Percentiles rank a stretch among this genome's conserved stretches.
Evolutionary conservation across 495 filamentous ascomycete species (phyloP).

Genomic region (Astrothelium subdiscretum): DNA sequence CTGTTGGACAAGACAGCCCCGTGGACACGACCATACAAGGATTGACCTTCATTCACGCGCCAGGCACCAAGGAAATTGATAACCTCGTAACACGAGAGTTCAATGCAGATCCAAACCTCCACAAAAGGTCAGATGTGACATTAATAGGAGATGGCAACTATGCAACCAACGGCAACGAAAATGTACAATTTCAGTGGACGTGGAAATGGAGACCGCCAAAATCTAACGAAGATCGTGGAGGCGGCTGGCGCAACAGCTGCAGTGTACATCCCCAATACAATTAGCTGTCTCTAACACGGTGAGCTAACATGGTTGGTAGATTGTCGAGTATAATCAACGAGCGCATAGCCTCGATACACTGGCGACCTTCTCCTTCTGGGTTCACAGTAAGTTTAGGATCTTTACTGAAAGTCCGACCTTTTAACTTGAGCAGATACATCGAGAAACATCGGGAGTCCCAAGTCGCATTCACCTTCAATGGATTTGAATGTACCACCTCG

Average conservation of each 20-base stretch:
- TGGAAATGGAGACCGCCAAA: slow-evolving; percentile 97
- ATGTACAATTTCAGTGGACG: slow-evolving; percentile 85
- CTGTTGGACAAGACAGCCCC: not conserved
- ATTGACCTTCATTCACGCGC: slow-evolving; percentile 83
- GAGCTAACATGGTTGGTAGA: slow-evolving; percentile 34
- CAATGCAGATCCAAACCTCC: slow-evolving; percentile 90
- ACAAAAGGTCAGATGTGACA: slow-evolving; percentile 93
- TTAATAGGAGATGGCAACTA: slow-evolving; percentile 65
- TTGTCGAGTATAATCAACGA: slow-evolving; percentile 91
- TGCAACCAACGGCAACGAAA: slow-evolving; percentile 63
- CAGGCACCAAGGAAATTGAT: slow-evolving; percentile 74
- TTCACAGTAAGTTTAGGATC: slow-evolving; percentile 50
- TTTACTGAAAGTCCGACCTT: not conserved
- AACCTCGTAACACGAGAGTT: slow-evolving; percentile 91
- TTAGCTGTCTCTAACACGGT: not conserved
- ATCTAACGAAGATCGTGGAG: slow-evolving; percentile 65
- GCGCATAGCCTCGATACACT: slow-evolving; percentile 81
- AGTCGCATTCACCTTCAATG: slow-evolving; percentile 47
- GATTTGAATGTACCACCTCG: slow-evolving; percentile 62
- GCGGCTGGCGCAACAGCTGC: slow-evolving; percentile 91
- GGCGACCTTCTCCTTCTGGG: slow-evolving; percentile 89
- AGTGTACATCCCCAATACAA: slow-evolving; percentile 42
- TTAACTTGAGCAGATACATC: slow-evolving; percentile 20
- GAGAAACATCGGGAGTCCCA: slow-evolving; percentile 23
- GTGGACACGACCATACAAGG: slow-evolving; percentile 72